Base-by-base conservation (phyloP, 495 filamentous ascomycete genomes). In the Penicillium paradoxum region DNA sequence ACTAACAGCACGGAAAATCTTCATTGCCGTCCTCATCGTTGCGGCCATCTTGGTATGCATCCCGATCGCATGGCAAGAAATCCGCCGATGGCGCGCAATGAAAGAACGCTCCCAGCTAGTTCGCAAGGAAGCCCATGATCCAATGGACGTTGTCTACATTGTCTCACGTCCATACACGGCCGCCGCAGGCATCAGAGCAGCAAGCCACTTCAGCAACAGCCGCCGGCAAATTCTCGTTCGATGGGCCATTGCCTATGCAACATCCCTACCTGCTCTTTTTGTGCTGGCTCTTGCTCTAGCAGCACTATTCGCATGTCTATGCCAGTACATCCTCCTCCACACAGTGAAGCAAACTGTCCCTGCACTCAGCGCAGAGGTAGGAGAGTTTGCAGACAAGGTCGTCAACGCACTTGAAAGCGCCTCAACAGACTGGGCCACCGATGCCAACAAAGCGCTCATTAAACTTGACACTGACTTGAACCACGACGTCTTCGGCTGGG, bases 111-210 rank as follows among this genome's bases (percentile, higher is more conserved):
- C 89, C 13, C 70, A 79, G 42, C 73, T 90, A 21, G 76, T 96
- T 42, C 76, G 74, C 42, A 79, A 84, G 47, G 70, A 85, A 18
- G 78, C 80, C 10, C 75, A 79, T 56, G 91, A 97, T 57, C 83
- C 87, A 2, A 83, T 96, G 79, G 95, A 97, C 65, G 84, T 92
- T 17, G 80, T 96, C 43, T 92, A 96, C 64, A 87, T 96, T 42
- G 82, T 84, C 14, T 95, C 90, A 17, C 79, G 89, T 4, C 90
- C 92, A 6, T 81, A 84, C 54, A 86, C 88, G 0, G 77, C 87
- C 1, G 77, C 78, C 6, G 61, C 77, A 6, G 93, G 93, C 25
- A 81, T 96, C 63, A 85, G 81, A 70, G 59, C 86, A 13, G 84
- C 90, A n/a, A 75, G 76, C 13, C 73, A 71, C n/a, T 86, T 92